These are phyloP conservation scores for Cucumis cinereus DNA, from an alignment of 306 rosid genomes.

Conservation along the genomic window DNA sequence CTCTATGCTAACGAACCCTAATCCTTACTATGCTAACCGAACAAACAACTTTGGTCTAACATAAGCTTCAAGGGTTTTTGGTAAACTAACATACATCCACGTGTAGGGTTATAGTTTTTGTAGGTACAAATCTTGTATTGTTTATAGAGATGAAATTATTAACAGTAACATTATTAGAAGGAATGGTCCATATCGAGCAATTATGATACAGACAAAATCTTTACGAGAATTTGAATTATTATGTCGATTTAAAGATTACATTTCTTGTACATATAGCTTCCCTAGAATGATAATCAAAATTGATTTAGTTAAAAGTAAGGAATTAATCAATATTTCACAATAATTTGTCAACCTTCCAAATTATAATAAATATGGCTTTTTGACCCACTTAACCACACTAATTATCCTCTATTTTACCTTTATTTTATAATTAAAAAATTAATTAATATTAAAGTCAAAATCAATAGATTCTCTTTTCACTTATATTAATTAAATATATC, in stretches of 20 bases:
- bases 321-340: background rate
- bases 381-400: background rate
- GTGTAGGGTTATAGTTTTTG: too few relatives aligned
- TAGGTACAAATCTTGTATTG: too few relatives aligned
- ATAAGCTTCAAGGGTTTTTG: too few relatives aligned
- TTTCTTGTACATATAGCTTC: background rate
- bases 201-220: background rate
- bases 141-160: too few relatives aligned
- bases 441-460: background rate
- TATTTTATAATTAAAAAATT: background rate
- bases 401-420: background rate
- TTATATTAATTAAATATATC: background rate
- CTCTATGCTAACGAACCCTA: too few relatives aligned
- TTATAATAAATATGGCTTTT: background rate
- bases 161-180: too few relatives aligned
- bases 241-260: background rate
- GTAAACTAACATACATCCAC: too few relatives aligned
- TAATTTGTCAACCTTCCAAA: background rate
- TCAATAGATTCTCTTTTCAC: background rate
- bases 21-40: too few relatives aligned
- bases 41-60: too few relatives aligned
- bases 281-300: background rate
- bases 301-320: background rate
- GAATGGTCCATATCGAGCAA: too few relatives aligned
- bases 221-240: background rate